phyloP scores from a whole-genome alignment of 768 basidiomycete genomes.

The Collybia nuda region DNA sequence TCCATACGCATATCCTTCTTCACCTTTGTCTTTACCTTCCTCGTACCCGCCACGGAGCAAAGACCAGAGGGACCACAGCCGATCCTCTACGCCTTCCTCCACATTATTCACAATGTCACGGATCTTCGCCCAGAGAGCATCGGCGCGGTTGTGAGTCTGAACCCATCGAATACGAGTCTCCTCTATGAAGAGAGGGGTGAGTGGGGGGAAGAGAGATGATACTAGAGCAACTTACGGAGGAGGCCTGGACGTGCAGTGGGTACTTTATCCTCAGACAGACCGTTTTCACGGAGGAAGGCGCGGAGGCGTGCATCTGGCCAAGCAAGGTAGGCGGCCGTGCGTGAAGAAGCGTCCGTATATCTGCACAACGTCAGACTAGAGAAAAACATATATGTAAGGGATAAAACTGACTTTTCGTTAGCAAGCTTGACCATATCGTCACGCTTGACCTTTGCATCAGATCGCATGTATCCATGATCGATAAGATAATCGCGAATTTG shows the following conservation, averaged over 20 bases:
- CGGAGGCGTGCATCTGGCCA: constrained; percentile 96
- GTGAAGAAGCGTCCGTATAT: constrained; percentile 43
- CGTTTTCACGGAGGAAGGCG: constrained; percentile 80
- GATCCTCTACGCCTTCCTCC: constrained; percentile 76
- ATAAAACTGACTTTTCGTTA: constrained; percentile 57
- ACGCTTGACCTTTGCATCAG: constrained; percentile 62
- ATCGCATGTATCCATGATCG: constrained; percentile 64
- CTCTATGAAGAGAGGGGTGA: constrained; percentile 21
- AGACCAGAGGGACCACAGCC: constrained; percentile 48
- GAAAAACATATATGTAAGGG: not conserved
- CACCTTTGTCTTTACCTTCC: constrained; percentile 18
- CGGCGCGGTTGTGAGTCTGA: constrained; percentile 56
- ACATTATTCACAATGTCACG: constrained; percentile 65
- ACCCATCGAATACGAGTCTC: constrained; percentile 81
- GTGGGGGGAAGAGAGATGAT: too few species aligned
- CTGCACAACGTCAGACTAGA: constrained; percentile 28
- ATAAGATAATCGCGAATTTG: constrained; percentile 74
- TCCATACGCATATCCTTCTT: constrained; percentile 23
- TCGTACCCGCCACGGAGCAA: constrained; percentile 42
- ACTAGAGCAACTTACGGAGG: constrained; percentile 39
- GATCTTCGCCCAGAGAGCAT: constrained; percentile 59
- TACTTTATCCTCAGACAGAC: constrained; percentile 67
- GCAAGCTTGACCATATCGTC: constrained; percentile 78
- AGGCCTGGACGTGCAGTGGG: constrained; percentile 72
- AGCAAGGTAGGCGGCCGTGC: constrained; percentile 65